A percentile compares a stretch with the other conserved stretches of the same genome.
Evolutionary conservation across 1,139 yeast species (phyloP).

Genomic region (Lodderomyces parapsilosis): DNA sequence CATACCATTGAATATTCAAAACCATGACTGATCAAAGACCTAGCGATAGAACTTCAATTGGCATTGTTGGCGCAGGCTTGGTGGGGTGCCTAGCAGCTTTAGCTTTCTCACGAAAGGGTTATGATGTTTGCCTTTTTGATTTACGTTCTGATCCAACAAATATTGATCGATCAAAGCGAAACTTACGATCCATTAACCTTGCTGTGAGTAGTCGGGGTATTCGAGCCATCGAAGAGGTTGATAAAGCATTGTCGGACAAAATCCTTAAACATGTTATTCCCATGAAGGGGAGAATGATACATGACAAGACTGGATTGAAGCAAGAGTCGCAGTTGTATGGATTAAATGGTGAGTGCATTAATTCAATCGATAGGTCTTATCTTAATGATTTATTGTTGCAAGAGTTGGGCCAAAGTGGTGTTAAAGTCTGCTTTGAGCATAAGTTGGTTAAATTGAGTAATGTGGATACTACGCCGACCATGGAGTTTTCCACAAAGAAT

Average conservation of each 20-base stretch:
- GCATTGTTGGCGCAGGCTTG: conserved; percentile 78
- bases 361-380: conserved; percentile 76
- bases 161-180: conserved; percentile 22
- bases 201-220: conserved; percentile 88
- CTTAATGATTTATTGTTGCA: conserved; percentile 65
- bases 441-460: conserved; percentile 47
- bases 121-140: conserved; percentile 69
- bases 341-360: conserved; percentile 78
- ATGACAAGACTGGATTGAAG: conserved; percentile 57
- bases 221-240: conserved; percentile 62
- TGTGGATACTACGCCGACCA: conserved; percentile 16
- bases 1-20: neutral
- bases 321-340: conserved; percentile 77
- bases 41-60: conserved; percentile 23
- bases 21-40: neutral
- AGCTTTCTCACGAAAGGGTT: conserved; percentile 74
- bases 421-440: conserved; percentile 54
- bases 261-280: conserved; percentile 69
- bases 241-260: conserved; percentile 53
- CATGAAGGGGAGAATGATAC: conserved; percentile 90
- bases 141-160: conserved; percentile 41
- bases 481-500: conserved; percentile 19
- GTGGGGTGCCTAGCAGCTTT: conserved; percentile 89
- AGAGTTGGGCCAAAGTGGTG: conserved; percentile 49
- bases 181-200: conserved; percentile 73